A percentile compares a stretch with the other conserved stretches of the same genome.
phyloP scores from a whole-genome alignment of 495 filamentous ascomycete genomes.

The Zalerion maritima region DNA sequence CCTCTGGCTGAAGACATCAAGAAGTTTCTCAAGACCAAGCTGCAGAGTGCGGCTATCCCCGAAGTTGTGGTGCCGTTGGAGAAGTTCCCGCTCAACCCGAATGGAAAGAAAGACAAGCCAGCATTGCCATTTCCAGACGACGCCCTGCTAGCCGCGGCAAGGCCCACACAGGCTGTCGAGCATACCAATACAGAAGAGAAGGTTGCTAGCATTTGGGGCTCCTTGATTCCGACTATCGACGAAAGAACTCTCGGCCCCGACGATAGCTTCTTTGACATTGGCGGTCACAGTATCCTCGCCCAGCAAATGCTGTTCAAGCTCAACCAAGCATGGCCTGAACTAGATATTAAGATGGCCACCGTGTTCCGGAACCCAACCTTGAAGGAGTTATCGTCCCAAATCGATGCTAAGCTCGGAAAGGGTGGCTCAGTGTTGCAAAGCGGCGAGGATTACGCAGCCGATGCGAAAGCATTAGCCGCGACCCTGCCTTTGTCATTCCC shows the following conservation, averaged over 20 bases:
- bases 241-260: constrained; percentile 33
- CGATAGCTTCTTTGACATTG: constrained; percentile 72
- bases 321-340: constrained; percentile 10
- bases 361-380: constrained; percentile 69
- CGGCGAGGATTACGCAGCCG: constrained; percentile 48
- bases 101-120: constrained; percentile 87
- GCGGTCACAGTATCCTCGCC: constrained; percentile 76
- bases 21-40: constrained; percentile 56
- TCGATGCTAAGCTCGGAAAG: constrained; percentile 50
- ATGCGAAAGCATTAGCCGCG: constrained; percentile 43
- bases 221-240: constrained; percentile 24
- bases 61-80: constrained; percentile 61
- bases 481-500: constrained; percentile 30
- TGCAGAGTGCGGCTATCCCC: constrained; percentile 74
- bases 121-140: constrained; percentile 83
- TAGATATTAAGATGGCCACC: constrained; percentile 52
- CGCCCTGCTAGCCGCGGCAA: constrained; percentile 38
- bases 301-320: constrained; percentile 64
- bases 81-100: constrained; percentile 80
- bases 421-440: constrained; percentile 18
- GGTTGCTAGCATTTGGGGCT: constrained; percentile 54
- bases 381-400: constrained; percentile 53
- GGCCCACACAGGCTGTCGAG: constrained; percentile 10
- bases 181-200: constrained; percentile 46
- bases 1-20: constrained; percentile 59